These are phyloP conservation scores for Ambrosiella xylebori DNA, from an alignment of 2,329 filamentous ascomycete species.

Conservation along the genomic window DNA sequence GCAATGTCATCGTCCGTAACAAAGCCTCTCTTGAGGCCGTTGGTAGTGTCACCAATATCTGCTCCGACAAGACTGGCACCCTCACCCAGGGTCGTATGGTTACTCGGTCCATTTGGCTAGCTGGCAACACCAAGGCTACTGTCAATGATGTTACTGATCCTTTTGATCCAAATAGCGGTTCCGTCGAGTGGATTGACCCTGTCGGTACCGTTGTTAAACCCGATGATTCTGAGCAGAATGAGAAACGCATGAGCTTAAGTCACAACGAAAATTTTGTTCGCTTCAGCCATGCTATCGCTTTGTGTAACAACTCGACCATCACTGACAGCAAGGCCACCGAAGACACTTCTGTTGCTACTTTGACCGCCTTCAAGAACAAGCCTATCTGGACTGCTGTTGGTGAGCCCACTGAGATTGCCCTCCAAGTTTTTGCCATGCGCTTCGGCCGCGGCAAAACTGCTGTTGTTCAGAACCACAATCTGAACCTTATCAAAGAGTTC, in stretches of 20 bases:
- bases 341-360: conserved; percentile 7
- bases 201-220: conserved; percentile 15
- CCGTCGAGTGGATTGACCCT: conserved; percentile 26
- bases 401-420: conserved; percentile 56
- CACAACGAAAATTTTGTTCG: conserved; percentile 22
- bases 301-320: conserved; percentile 43
- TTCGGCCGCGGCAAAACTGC: conserved; percentile 36
- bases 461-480: conserved; percentile 22
- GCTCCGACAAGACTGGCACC: conserved; percentile 55
- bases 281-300: conserved; percentile 37
- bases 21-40: conserved; percentile 49
- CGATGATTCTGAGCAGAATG: conserved; percentile 1
- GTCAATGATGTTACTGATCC: conserved; percentile 40
- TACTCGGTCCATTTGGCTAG: conserved; percentile 43
- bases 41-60: conserved; percentile 53
- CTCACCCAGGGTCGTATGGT: conserved; percentile 51
- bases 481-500: conserved; percentile 42
- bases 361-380: conserved; percentile 4
- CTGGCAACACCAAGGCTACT: conserved; percentile 32
- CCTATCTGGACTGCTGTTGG: conserved; percentile 41
- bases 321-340: conserved; percentile 22
- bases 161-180: conserved; percentile 42
- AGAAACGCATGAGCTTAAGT: conserved; percentile 12
- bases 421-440: conserved; percentile 55
- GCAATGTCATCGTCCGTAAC: conserved; percentile 48